phyloP scores from a whole-genome alignment of 2,329 filamentous ascomycete genomes.

The Fusarium sterilihyphosum region DNA sequence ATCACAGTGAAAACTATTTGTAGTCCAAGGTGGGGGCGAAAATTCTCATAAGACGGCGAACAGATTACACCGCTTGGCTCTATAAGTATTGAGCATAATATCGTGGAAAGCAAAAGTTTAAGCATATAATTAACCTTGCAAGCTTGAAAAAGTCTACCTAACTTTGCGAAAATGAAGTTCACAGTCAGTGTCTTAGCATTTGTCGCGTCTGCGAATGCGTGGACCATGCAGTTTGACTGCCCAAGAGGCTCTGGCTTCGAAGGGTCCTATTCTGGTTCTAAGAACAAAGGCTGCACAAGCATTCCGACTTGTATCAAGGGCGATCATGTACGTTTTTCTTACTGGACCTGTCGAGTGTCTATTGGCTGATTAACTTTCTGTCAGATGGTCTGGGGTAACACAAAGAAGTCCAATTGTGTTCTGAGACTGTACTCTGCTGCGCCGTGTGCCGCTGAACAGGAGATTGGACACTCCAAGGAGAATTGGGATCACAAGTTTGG shows the following conservation, averaged over 20 bases:
- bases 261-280: background rate
- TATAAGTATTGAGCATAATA: background rate
- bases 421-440: background rate
- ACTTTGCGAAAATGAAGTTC: background rate
- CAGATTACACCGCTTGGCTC: background rate
- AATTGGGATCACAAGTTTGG: background rate
- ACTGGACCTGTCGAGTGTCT: accelerated
- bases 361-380: accelerated
- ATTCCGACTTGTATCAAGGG: too few relatives aligned
- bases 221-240: background rate
- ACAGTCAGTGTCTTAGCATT: accelerated
- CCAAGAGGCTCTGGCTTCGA: background rate
- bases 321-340: too few relatives aligned
- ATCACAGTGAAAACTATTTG: accelerated
- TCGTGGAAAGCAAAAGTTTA: background rate
- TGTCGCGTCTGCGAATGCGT: background rate
- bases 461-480: background rate
- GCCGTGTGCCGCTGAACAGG: background rate
- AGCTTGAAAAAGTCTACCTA: accelerated
- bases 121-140: background rate
- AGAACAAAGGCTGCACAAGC: background rate
- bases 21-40: background rate
- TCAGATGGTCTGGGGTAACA: background rate
- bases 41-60: background rate
- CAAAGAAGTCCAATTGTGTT: background rate